Evolutionary conservation across 1,284 basidiomycete genomes (phyloP).

Genomic region (Sparassis latifolia): DNA sequence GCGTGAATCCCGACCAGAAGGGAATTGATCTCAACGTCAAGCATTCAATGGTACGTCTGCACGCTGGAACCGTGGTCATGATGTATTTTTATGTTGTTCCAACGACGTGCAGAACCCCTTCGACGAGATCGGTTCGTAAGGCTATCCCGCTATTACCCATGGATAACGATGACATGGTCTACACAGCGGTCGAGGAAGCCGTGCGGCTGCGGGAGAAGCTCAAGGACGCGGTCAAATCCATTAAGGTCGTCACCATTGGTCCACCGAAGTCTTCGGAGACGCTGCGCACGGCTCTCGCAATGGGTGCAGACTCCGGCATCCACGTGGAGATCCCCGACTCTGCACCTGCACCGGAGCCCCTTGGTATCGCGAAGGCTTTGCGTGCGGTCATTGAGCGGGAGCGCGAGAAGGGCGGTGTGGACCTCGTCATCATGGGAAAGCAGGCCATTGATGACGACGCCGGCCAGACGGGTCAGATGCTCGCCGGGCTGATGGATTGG

Average conservation of each 20-base stretch:
- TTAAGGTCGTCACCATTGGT: conserved; percentile 90
- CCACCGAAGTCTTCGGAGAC: conserved; percentile 88
- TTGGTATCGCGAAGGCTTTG: conserved; percentile 83
- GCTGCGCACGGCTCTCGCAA: conserved; percentile 92
- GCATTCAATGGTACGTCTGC: conserved; percentile 83
- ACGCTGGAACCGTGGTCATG: background rate
- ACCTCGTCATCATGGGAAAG: conserved; percentile 96
- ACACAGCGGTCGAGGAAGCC: conserved; percentile 92
- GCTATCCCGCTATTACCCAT: background rate
- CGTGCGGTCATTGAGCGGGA: conserved; percentile 72
- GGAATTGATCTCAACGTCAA: conserved; percentile 94
- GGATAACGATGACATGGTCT: conserved; percentile 6
- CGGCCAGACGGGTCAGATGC: conserved; percentile 97
- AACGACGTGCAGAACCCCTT: conserved; percentile 74
- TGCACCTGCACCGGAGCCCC: conserved; percentile 72
- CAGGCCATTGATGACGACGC: conserved; percentile 98
- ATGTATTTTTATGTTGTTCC: background rate
- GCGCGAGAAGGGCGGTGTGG: conserved; percentile 52
- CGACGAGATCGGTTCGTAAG: conserved; percentile 83
- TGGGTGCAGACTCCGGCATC: conserved; percentile 93
- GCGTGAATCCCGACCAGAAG: conserved; percentile 87
- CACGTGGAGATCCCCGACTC: conserved; percentile 84
- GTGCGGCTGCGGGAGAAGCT: conserved; percentile 85
- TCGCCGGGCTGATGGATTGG: conserved; percentile 91
- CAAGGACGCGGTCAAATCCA: conserved; percentile 72